Evolutionary conservation across 352 stramenopile species (phyloP), one percentile per base, ranked within the genome.

Genomic region (Thalassiosira livingstoniorum): DNA sequence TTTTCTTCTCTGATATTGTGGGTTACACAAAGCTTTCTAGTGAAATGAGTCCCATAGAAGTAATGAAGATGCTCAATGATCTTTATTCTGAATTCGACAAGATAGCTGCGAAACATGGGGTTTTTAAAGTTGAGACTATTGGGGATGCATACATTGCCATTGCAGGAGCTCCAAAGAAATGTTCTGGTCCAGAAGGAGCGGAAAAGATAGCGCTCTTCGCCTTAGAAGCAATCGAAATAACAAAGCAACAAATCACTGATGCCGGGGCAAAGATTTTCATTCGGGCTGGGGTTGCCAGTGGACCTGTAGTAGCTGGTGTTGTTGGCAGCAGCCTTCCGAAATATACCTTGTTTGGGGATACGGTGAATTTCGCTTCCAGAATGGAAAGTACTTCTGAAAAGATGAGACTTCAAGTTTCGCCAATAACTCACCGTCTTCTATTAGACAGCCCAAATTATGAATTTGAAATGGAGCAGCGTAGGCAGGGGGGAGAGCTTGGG

Each of bases 31-130:
- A 60, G 0, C 80, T 90, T 62, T 29, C 65, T 31, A 64, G 39
- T 2, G 32, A 63, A 25, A 82, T 91, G 51, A 72, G 21, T 31
- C 77, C 87, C 1, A 75, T 80, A 10, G 57, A 91, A 54, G 79
- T 91, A 21, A 80, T 89, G 47, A 61, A 81, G 3, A 80, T 91
- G 70, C 80, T 98, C 1, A 95, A 96, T 23, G 96, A 95, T 4
- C 82, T 97, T 0, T 98, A 97, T 63, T 96, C 94, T 39, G 93
- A 91, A 4, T 97, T 98, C n/a, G 96, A 98, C 67, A 95, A 97
- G 29, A 79, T 98, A 10, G 95, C 95, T 0, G 90, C 95, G 29
- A 98, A 98, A 82, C 93, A 98, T 80, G 86, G 94, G n/a, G 92
- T 98, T 27, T 98, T 97, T 78, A 98, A 98, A 83, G 96, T 98